A percentile compares a stretch with the other conserved stretches of the same genome.
Evolutionary conservation across 306 rosid genomes (phyloP).

Genomic region (Alnus rubra): DNA sequence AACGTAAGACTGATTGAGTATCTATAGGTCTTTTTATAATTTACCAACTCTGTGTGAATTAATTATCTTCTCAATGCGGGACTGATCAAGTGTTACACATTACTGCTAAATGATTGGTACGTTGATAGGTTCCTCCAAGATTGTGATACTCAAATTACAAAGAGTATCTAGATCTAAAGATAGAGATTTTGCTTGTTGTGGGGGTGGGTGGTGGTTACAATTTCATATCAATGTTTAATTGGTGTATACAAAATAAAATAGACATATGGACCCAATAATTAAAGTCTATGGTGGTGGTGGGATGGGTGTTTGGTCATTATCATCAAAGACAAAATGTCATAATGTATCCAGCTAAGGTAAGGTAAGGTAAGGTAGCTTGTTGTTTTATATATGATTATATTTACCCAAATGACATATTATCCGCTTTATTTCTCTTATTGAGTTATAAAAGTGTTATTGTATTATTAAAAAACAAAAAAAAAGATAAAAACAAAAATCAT

Average conservation of each 20-base stretch:
- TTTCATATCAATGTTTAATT: constrained; percentile 41
- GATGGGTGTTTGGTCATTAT: constrained; percentile 39
- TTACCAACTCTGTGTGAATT: too few species aligned
- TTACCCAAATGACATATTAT: constrained; percentile 12
- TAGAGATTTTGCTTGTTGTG: background rate
- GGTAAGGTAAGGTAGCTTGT: constrained; percentile 27
- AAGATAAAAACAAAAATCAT: too few species aligned
- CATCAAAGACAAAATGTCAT: constrained; percentile 45
- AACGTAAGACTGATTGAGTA: too few species aligned
- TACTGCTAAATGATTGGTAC: too few species aligned
- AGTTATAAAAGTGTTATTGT: too few species aligned
- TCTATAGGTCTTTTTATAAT: too few species aligned
- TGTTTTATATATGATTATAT: constrained; percentile 16
- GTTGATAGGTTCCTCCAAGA: background rate
- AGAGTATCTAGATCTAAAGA: constrained; percentile 9
- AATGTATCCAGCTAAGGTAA: constrained; percentile 43
- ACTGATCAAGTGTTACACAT: too few species aligned
- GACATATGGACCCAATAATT: constrained; percentile 36
- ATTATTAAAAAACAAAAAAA: too few species aligned
- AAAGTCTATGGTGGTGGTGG: constrained; percentile 9
- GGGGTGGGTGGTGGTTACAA: constrained; percentile 40
- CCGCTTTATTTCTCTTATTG: too few species aligned
- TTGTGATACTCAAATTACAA: background rate
- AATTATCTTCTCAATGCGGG: too few species aligned
- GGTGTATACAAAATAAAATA: constrained; percentile 5